phyloP scores from a whole-genome alignment of 192 early-diverging fungal species.

The Radiomyces spectabilis region DNA sequence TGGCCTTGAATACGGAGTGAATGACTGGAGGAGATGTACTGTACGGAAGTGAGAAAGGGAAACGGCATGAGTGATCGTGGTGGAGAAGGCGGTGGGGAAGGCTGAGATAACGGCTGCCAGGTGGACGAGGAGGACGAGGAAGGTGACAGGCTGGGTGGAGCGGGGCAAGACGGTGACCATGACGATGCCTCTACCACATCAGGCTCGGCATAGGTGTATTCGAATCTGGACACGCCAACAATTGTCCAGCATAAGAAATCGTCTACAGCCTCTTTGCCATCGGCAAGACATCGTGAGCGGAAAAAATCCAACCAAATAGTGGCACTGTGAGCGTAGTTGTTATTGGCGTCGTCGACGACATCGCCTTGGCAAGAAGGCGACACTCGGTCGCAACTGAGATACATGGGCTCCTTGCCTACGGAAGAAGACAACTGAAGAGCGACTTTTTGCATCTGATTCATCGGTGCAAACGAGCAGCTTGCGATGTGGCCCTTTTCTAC shows the following conservation, averaged over 20 bases:
- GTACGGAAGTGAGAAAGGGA: slow-evolving; percentile 27
- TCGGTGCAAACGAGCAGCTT: slow-evolving; percentile 53
- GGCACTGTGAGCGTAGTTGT: neutral
- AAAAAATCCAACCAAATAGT: slow-evolving; percentile 18
- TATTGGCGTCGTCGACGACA: no score
- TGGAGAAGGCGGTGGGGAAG: slow-evolving; percentile 15
- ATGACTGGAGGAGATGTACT: slow-evolving; percentile 34
- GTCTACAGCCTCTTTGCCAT: slow-evolving; percentile 44
- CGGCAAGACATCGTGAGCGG: slow-evolving; percentile 7
- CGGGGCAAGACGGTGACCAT: neutral
- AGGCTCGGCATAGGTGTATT: slow-evolving; percentile 4
- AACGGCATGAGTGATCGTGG: slow-evolving; percentile 17
- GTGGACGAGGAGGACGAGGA: neutral
- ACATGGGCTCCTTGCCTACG: slow-evolving; percentile 16
- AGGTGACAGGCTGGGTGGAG: neutral
- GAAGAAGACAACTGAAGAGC: slow-evolving; percentile 47
- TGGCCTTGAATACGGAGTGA: slow-evolving; percentile 32
- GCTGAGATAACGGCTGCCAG: no score
- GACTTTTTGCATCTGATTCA: slow-evolving; percentile 84
- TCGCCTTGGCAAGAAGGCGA: no score
- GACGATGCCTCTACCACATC: neutral
- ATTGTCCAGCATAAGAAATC: slow-evolving; percentile 85
- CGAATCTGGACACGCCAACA: slow-evolving; percentile 63
- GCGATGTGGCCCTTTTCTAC: slow-evolving; percentile 69
- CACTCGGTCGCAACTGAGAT: no score